Conservation (phyloP, 768 basidiomycete species). For the Boletales sp. region DNA sequence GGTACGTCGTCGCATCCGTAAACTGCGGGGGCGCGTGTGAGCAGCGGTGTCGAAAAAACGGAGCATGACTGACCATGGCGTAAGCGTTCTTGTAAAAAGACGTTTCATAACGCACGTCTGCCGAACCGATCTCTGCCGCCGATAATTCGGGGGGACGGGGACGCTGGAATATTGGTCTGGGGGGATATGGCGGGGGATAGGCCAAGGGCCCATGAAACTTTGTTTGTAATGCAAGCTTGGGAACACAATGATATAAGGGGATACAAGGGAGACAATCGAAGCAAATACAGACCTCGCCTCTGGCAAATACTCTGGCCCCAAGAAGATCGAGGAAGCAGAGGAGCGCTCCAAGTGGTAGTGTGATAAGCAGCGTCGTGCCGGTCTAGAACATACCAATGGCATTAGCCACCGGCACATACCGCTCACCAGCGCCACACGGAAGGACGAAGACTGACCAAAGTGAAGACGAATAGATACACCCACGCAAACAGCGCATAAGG, state of each 20-base stretch:
- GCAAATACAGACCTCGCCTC: constrained; percentile 55
- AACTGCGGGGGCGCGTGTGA: constrained; percentile 46
- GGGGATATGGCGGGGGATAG: constrained; percentile 61
- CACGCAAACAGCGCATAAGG: constrained; percentile 77
- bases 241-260: constrained; percentile 1
- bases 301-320: constrained; percentile 66
- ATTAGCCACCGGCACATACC: constrained; percentile 16
- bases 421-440: not conserved
- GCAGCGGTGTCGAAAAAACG: not conserved
- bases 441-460: constrained; percentile 52
- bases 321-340: constrained; percentile 75
- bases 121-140: constrained; percentile 47
- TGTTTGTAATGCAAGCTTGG: constrained; percentile 62
- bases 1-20: constrained; percentile 77
- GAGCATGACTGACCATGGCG: constrained; percentile 56
- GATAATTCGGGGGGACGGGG: constrained; percentile 44
- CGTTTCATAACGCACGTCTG: constrained; percentile 45
- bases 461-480: constrained; percentile 77
- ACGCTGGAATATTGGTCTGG: constrained; percentile 73
- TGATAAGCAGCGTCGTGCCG: constrained; percentile 77
- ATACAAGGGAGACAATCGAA: not conserved
- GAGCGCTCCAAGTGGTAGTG: constrained; percentile 71
- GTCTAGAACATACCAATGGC: constrained; percentile 39
- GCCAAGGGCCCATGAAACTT: constrained; percentile 67
- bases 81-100: constrained; percentile 83